Evolutionary conservation across 2,329 filamentous ascomycete genomes (phyloP).

Genomic region (Clonostachys rosea): DNA sequence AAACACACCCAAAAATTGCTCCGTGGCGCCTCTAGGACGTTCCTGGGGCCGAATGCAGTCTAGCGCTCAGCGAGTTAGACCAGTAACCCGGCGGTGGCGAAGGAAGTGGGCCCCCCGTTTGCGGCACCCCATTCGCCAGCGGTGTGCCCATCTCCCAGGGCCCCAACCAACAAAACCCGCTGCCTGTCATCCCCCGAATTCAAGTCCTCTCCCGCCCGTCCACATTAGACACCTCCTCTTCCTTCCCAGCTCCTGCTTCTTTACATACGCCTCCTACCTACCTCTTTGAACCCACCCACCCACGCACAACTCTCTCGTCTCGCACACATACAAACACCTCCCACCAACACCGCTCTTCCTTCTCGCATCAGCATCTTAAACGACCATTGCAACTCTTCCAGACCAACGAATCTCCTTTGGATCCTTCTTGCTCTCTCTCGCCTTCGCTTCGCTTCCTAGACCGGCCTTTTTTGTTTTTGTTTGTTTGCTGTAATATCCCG

Average conservation of each 20-base stretch:
- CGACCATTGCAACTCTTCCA: too few relatives aligned
- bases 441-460: too few relatives aligned
- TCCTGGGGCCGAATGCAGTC: not conserved
- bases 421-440: too few relatives aligned
- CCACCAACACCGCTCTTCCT: not conserved
- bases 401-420: too few relatives aligned
- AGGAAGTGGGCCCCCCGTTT: not conserved
- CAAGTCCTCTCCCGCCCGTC: conserved; percentile 2
- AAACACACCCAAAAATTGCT: too few relatives aligned
- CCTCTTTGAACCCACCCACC: not conserved
- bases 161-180: conserved; percentile 5
- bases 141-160: not conserved
- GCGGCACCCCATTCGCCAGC: not conserved
- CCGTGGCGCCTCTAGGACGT: too few relatives aligned
- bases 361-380: too few relatives aligned
- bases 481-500: too few relatives aligned
- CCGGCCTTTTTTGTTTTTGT: too few relatives aligned
- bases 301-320: not conserved
- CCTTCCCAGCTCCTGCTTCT: not conserved
- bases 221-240: not conserved
- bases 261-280: not conserved
- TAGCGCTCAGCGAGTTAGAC: not conserved
- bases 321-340: not conserved
- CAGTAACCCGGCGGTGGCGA: conserved; percentile 6
- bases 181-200: conserved; percentile 3